Conservation (phyloP, 768 basidiomycete species). For the Pisolithus marmoratus region DNA sequence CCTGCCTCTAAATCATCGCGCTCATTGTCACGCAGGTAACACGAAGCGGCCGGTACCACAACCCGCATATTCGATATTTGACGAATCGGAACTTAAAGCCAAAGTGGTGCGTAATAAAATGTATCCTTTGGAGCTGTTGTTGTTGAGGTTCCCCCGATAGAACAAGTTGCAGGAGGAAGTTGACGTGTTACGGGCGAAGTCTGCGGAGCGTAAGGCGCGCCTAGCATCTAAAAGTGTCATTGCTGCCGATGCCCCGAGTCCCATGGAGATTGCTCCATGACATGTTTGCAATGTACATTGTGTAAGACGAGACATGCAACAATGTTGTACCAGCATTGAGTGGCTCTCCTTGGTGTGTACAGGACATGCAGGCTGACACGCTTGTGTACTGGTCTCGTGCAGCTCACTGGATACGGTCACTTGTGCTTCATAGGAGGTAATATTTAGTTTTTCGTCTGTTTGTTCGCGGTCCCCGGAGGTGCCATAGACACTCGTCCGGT, state of each 20-base stretch:
- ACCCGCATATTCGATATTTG: slow-evolving; percentile 56
- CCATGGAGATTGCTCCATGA: slow-evolving; percentile 25
- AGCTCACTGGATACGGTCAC: too few relatives aligned
- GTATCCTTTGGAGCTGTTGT: not conserved
- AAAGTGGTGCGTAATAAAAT: slow-evolving; percentile 42
- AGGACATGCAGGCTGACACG: too few relatives aligned
- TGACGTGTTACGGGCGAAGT: slow-evolving; percentile 44
- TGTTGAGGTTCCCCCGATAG: slow-evolving; percentile 27
- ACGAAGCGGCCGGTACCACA: slow-evolving; percentile 35
- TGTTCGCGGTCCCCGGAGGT: too few relatives aligned
- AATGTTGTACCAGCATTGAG: too few relatives aligned
- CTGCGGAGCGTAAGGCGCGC: slow-evolving; percentile 39
- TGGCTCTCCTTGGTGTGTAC: too few relatives aligned
- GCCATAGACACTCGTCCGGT: too few relatives aligned
- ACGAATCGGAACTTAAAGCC: slow-evolving; percentile 49
- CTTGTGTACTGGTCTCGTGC: too few relatives aligned
- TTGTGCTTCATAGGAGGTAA: too few relatives aligned
- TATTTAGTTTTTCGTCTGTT: too few relatives aligned
- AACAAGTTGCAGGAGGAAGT: slow-evolving; percentile 55
- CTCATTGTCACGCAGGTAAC: slow-evolving; percentile 31
- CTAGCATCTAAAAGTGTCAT: slow-evolving; percentile 25
- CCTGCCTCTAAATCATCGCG: not conserved
- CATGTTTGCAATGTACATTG: not conserved
- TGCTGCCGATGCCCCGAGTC: slow-evolving; percentile 24
- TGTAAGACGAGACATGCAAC: too few relatives aligned